These are phyloP conservation scores for Calamus simplicifolius DNA, from an alignment of 176 grass and related monocot species.

Conservation along the genomic window DNA sequence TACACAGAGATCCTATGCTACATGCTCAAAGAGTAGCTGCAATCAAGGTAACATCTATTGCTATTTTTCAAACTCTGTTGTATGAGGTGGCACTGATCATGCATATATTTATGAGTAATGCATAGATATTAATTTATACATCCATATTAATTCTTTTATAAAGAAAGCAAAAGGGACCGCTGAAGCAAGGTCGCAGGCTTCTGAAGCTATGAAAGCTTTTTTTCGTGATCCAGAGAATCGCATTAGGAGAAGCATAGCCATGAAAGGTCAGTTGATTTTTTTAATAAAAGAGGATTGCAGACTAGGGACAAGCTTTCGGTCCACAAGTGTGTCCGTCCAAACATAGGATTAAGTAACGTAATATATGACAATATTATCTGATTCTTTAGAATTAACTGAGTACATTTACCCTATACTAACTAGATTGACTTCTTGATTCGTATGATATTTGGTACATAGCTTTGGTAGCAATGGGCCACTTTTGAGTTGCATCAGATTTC, in stretches of 20 bases:
- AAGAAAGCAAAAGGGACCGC: constrained; percentile 69
- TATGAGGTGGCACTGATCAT: not conserved
- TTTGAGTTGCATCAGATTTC: no score
- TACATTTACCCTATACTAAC: no score
- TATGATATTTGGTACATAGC: no score
- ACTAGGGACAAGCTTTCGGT: no score
- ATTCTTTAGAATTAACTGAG: no score
- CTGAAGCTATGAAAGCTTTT: constrained; percentile 60
- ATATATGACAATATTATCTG: no score
- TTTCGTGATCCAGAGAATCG: constrained; percentile 78
- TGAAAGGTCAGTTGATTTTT: constrained; percentile 55
- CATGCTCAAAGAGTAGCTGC: constrained; percentile 84
- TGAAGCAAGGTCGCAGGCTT: constrained; percentile 71
- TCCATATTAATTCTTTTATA: not conserved
- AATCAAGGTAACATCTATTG: constrained; percentile 55
- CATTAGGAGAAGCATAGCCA: constrained; percentile 71
- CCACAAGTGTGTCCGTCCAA: no score
- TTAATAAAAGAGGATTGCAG: not conserved
- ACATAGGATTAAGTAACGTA: no score
- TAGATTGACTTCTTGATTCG: no score
- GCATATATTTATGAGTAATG: no score
- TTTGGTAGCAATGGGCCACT: no score
- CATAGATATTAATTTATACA: no score
- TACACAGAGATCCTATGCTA: constrained; percentile 67
- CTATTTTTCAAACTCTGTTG: not conserved